Percentiles rank a stretch among this genome's conserved stretches.
Conservation (phyloP, 768 basidiomycete species). For the Leccinum rimulosum region DNA sequence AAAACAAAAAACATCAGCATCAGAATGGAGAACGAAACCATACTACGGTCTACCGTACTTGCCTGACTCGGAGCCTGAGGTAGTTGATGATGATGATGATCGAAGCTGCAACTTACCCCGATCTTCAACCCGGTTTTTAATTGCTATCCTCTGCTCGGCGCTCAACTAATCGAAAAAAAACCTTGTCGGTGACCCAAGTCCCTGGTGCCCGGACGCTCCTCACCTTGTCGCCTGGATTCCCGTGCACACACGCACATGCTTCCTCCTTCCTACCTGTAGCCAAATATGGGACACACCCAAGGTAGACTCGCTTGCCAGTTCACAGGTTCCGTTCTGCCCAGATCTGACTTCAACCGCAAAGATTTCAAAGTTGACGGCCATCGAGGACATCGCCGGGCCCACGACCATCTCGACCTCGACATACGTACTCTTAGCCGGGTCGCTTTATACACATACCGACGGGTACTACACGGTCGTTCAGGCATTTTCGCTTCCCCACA, state of each 20-base stretch:
- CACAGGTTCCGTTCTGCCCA: not conserved
- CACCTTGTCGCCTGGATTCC: slow-evolving; percentile 8
- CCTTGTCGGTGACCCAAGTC: no score
- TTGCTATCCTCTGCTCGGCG: no score
- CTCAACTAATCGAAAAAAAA: no score
- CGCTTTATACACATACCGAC: not conserved
- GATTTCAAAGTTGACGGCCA: not conserved
- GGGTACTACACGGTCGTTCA: slow-evolving; percentile 10
- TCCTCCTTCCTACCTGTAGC: not conserved
- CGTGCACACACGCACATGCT: slow-evolving; percentile 3
- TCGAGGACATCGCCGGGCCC: not conserved
- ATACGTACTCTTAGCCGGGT: slow-evolving; percentile 13
- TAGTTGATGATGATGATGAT: no score
- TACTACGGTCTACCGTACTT: no score
- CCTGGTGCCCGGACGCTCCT: not conserved
- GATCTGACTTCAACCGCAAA: not conserved
- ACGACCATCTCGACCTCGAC: slow-evolving; percentile 19
- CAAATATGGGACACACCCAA: not conserved
- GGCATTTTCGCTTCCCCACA: slow-evolving; percentile 13
- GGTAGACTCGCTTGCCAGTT: slow-evolving; percentile 1
- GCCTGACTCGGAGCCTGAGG: no score
- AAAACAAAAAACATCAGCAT: no score
- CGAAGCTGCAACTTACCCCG: no score
- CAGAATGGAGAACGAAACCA: no score
- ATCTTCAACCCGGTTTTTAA: no score